phyloP scores from a whole-genome alignment of 768 basidiomycete genomes.

The Leucosporidium creatinivorum region DNA sequence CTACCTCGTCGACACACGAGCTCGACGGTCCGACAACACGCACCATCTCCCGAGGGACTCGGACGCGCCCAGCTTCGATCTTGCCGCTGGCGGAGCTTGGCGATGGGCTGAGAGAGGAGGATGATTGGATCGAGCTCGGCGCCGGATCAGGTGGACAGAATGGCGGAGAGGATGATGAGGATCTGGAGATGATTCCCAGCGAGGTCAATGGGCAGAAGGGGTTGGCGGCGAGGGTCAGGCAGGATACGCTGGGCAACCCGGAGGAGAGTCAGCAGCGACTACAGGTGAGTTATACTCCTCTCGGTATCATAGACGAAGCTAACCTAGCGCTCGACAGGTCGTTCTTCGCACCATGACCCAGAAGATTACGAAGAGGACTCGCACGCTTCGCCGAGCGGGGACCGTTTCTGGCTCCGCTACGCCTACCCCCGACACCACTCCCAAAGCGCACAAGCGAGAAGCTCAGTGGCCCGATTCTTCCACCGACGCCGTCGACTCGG shows the following conservation, averaged over 20 bases:
- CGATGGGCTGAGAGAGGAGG: slow-evolving; percentile 14
- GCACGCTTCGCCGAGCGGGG: slow-evolving; percentile 35
- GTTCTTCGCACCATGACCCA: slow-evolving; percentile 41
- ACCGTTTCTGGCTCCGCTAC: not conserved
- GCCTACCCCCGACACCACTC: not conserved
- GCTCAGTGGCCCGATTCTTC: not conserved
- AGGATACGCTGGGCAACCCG: slow-evolving; percentile 37
- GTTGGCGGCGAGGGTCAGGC: slow-evolving; percentile 18
- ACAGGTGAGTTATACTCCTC: slow-evolving; percentile 21
- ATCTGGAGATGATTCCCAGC: slow-evolving; percentile 10
- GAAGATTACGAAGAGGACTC: slow-evolving; percentile 38
- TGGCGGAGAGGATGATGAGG: not conserved
- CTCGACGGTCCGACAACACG: slow-evolving; percentile 1
- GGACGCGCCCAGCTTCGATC: not conserved
- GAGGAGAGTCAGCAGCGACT: slow-evolving; percentile 35
- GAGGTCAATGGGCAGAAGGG: slow-evolving; percentile 20
- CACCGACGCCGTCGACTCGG: not conserved
- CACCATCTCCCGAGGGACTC: slow-evolving; percentile 7
- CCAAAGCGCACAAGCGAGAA: not conserved
- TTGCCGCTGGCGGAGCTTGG: not conserved
- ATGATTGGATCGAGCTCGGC: slow-evolving; percentile 42
- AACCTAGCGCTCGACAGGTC: too few species aligned
- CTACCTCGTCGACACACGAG: not conserved
- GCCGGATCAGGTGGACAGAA: not conserved
- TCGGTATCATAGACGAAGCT: too few species aligned